These are phyloP conservation scores for Termitomyces sp. DNA, from an alignment of 768 basidiomycete genomes.

Conservation along the genomic window DNA sequence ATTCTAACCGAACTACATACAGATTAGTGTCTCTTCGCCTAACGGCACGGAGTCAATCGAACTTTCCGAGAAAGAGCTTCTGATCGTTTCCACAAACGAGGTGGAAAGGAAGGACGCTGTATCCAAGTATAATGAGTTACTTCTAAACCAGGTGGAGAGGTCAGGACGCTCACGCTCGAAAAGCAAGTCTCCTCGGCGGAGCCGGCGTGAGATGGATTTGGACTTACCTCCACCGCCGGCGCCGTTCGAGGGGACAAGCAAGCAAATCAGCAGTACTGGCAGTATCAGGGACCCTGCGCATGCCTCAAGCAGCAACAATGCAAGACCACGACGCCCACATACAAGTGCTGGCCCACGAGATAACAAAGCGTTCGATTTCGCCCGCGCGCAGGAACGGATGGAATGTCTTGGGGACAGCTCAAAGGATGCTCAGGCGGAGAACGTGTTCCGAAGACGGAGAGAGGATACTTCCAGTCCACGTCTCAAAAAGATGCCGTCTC, in stretches of 20 bases:
- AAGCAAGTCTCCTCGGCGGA: slow-evolving; percentile 55
- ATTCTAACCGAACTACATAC: slow-evolving; percentile 17
- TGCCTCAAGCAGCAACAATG: slow-evolving; percentile 3
- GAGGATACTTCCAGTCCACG: slow-evolving; percentile 6
- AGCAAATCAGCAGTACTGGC: slow-evolving; percentile 13
- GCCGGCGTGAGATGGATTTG: slow-evolving; percentile 33
- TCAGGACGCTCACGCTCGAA: slow-evolving; percentile 47
- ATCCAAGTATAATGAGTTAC: slow-evolving; percentile 53
- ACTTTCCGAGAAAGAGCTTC: slow-evolving; percentile 65
- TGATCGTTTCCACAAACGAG: slow-evolving; percentile 68
- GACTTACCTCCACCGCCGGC: slow-evolving; percentile 39
- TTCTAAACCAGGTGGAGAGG: slow-evolving; percentile 25
- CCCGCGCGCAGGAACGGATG: slow-evolving; percentile 9
- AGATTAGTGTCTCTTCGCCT: slow-evolving; percentile 53
- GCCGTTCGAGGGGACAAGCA: slow-evolving; percentile 23
- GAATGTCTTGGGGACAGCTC: neutral
- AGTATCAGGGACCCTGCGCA: slow-evolving; percentile 6
- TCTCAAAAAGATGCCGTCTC: slow-evolving; percentile 4
- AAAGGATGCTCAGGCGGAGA: slow-evolving; percentile 6
- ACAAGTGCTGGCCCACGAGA: slow-evolving; percentile 75
- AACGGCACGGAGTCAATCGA: slow-evolving; percentile 67
- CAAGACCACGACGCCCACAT: slow-evolving; percentile 54
- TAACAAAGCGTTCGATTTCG: slow-evolving; percentile 40
- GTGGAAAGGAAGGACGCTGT: slow-evolving; percentile 64
- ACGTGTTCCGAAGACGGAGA: slow-evolving; percentile 6